Evolutionary conservation across 768 basidiomycete species (phyloP), one percentile per base, ranked within the genome.

Genomic region (Austroboletus eburneus): DNA sequence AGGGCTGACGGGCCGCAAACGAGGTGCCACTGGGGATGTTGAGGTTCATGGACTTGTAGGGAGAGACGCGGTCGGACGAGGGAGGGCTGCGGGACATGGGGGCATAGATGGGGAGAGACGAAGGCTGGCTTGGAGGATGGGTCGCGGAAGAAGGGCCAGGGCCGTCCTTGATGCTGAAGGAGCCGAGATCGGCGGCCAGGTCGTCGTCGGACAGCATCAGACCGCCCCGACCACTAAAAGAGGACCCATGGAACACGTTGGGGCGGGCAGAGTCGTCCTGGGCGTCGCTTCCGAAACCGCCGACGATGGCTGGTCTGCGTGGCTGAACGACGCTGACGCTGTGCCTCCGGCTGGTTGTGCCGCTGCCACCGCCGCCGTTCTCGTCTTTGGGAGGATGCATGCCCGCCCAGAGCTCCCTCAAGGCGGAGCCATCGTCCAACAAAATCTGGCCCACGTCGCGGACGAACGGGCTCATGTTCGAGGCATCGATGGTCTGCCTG

Each of bases 391-490:
- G 81, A 0, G 76, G 78, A 48, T 80, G 71, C 73, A 77, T 78
- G n/a, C 83, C 80, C 0, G 81, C 74, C 87, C 87, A 90, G 4
- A 89, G 72, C 52, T 88, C 85, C 27, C 84, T 73, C 55, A 88
- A 78, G 0, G 81, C 81, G 0, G 81, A 77, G 4, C 79, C 80
- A 46, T 90, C 87, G 57, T 89, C 86, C 40, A 83, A 65, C 29
- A 90, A 65, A 46, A 91, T 87, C 65, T 85, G 81, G 6, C 79
- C 81, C 16, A 91, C 85, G 62, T 92, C 87, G 20, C 89, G 72
- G n/a, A 87, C 79, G 61, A 92, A 91, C 0, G 89, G 90, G 52
- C 80, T 83, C 78, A 88, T 86, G 62, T 91, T 91, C 24, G 87
- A 85, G 34, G 79, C 66, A 65, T 90, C 76, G 20, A 65, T 65